phyloP scores from a whole-genome alignment of 192 early-diverging fungal species.

The Podila horticola region DNA sequence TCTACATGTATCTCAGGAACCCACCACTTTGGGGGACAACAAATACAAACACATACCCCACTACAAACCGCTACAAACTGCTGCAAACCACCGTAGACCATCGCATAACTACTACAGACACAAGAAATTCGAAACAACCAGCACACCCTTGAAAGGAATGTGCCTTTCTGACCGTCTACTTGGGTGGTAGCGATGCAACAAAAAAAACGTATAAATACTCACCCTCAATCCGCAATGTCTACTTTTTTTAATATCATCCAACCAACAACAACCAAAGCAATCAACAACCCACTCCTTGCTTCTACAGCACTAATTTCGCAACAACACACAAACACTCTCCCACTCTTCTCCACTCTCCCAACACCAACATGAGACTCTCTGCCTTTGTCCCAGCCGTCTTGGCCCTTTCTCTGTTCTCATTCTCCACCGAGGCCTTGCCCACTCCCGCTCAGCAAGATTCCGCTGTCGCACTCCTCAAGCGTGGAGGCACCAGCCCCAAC shows the following conservation, averaged over 20 bases:
- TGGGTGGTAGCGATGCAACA: background rate
- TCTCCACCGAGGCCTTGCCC: conserved; percentile 35
- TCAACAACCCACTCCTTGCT: conserved; percentile 11
- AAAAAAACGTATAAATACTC: background rate
- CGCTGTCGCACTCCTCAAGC: conserved; percentile 31
- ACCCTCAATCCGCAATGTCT: background rate
- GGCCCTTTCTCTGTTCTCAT: conserved; percentile 35
- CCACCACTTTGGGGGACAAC: no score
- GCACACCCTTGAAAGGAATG: no score
- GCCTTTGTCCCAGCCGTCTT: conserved; percentile 32
- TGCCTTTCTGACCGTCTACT: no score
- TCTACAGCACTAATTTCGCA: conserved; percentile 7
- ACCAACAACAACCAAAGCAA: conserved; percentile 3
- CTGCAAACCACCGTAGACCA: no score
- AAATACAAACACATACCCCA: no score
- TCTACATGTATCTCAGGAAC: no score
- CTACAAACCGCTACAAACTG: no score
- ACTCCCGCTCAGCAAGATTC: conserved; percentile 1
- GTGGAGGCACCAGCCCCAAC: conserved; percentile 2
- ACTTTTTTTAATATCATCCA: conserved; percentile 19
- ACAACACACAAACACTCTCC: background rate
- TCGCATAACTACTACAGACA: no score
- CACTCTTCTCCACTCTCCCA: background rate
- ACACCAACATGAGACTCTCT: conserved; percentile 32
- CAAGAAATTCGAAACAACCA: no score